phyloP scores from a whole-genome alignment of 2,329 filamentous ascomycete species.

The Colletotrichum sublineola region DNA sequence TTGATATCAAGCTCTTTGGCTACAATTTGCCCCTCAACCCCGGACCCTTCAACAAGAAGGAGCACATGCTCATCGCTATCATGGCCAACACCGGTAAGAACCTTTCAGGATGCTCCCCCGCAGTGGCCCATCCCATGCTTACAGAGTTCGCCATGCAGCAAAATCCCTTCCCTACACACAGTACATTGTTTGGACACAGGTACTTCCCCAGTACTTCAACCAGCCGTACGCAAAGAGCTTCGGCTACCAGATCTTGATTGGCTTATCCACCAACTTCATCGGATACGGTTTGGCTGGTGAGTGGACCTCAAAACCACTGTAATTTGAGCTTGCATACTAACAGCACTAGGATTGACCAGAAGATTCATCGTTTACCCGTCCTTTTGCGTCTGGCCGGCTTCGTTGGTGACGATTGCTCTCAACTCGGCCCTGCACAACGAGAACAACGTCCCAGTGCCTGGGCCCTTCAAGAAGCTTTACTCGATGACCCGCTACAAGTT shows the following conservation, averaged over 20 bases:
- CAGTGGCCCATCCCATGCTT: no score
- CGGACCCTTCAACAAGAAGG: constrained; percentile 70
- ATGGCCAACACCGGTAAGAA: constrained; percentile 69
- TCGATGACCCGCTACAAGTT: constrained; percentile 60
- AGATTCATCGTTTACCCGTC: constrained; percentile 66
- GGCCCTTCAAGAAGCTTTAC: constrained; percentile 58
- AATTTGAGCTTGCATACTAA: background rate
- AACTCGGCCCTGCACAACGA: constrained; percentile 63
- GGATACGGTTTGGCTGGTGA: constrained; percentile 67
- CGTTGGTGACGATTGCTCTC: constrained; percentile 63
- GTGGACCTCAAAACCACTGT: background rate
- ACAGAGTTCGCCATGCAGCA: no score
- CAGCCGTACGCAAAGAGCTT: constrained; percentile 62
- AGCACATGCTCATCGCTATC: constrained; percentile 70
- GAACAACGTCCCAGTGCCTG: constrained; percentile 54
- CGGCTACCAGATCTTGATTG: constrained; percentile 64
- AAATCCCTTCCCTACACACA: constrained; percentile 59
- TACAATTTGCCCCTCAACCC: constrained; percentile 65
- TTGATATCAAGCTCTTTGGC: constrained; percentile 61
- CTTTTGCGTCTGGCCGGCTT: constrained; percentile 67
- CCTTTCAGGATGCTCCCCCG: no score
- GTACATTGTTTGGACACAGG: constrained; percentile 64
- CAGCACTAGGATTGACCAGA: constrained; percentile 50
- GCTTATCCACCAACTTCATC: constrained; percentile 65
- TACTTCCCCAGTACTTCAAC: constrained; percentile 63